Evolutionary conservation across 805 yeast genomes (phyloP), one percentile per base, ranked within the genome.

Genomic region (Zygotorulaspora sp.): DNA sequence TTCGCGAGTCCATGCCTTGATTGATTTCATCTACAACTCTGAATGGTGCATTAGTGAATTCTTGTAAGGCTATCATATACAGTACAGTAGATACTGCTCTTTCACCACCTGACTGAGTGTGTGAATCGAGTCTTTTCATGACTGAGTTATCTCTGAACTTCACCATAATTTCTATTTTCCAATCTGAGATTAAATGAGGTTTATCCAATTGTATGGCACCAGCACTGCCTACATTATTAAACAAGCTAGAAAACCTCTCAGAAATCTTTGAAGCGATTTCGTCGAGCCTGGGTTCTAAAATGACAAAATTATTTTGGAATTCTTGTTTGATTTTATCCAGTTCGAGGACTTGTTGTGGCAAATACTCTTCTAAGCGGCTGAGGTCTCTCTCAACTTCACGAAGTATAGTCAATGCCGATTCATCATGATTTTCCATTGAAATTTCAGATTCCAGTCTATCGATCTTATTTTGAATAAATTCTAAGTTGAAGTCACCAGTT

Each of bases 1-100:
- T 92, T 43, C 76, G 76, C 9, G 94, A 83, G 64, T 92, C 99
- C 97, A 92, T 89, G 49, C 98, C 99, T 65, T 92, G 99, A 58
- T 92, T 92, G 45, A 92, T 94, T 67, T 92, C 99, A 63, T 92
- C 99, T 6, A 92, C 96, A 2, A 90, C 89, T 55, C 97, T 70
- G 55, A 92, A 87, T 7, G 98, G 97, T 0, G 96, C 86, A 19
- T 74, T 73, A 0, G 97, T 80, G 40, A 83, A 70, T 8, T 88
- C 90, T 64, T 92, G 99, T 45, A 92, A 67, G 1, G 97, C 80
- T 70, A 92, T 84, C 55, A 92, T 74, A 57, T 83, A 92, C 36
- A 89, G 75, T 2, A 90, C 90, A 0, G 97, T 92, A 0, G 97
- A 81, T 0, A 92, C 96, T 1, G 97, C 95, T 53, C 96, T 76